Base-by-base conservation (phyloP, 2,329 filamentous ascomycete genomes). In the Cladophialophora psammophila region DNA sequence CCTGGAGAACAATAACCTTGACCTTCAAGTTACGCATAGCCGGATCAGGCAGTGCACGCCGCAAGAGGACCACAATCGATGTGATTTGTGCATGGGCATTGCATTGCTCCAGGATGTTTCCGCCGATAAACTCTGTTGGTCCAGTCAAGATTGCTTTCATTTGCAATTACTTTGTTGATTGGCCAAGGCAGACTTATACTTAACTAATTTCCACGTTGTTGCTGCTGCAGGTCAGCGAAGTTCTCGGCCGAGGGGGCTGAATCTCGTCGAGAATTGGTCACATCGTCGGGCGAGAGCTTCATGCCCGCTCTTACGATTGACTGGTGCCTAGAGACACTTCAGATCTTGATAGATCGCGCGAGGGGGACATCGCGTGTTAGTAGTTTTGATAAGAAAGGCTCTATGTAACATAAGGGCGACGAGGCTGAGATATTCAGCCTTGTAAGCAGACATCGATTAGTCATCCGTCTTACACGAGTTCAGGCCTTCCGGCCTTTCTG, bases 91-190 rank as follows among this genome's bases (percentile, higher is more conserved):
- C 76, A 73, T 84, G 79, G 3, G 74, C 72, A 62, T 89, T 80
- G 72, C 83, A 85, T 70, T 84, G 81, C 8, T 78, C 75, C 60
- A 89, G 80, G 35, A 88, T 80, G 72, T 85, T 83, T 35, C 77
- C 73, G 63, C 87, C 87, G 64, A 88, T 81, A 72, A 83, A 82
- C 69, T 87, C 87, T n/a, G 86, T 89, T 26, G 80, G 79, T 56
- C 87, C 87, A 6, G 84, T 82, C 40, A 90, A 78, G 66, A 90
- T 83, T 72, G 89, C 78, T 74, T 88, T 88, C 86, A 89, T 88
- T 10, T 26, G 13, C 18, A 26, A 9, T 26, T 20, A 3, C 26
- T 12, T 31, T 26, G 20, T 50, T 13, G 9, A 50, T 13, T 2
- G 5, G 26, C 26, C 26, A 26, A 26, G 26, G 26, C 26, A 26